These are phyloP conservation scores for Skeletonema marinoi DNA, from an alignment of 108 stramenopile genomes.

Conservation along the genomic window DNA sequence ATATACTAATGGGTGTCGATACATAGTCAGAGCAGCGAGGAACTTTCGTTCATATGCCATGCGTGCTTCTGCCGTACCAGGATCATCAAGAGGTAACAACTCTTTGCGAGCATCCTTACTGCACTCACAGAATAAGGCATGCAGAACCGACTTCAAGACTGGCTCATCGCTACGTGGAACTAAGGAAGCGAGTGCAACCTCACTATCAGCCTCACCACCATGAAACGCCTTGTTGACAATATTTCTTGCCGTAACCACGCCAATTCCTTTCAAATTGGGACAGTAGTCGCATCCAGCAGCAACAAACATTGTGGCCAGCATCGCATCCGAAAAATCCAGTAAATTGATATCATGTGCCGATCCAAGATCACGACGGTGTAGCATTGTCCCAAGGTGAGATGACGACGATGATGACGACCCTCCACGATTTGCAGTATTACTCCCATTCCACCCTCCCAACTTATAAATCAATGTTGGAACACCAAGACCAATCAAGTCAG, in stretches of 20 bases:
- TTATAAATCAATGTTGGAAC: constrained; percentile 84
- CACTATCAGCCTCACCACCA: not conserved
- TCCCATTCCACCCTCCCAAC: constrained; percentile 62
- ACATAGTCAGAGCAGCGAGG: constrained; percentile 83
- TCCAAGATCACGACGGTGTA: constrained; percentile 50
- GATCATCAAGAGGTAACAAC: constrained; percentile 31
- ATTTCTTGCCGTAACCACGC: constrained; percentile 81
- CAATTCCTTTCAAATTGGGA: constrained; percentile 80
- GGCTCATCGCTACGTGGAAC: not conserved
- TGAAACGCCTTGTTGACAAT: constrained; percentile 52
- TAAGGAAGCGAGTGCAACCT: not conserved
- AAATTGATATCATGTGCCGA: constrained; percentile 43
- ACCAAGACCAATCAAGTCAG: constrained; percentile 91
- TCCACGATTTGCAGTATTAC: constrained; percentile 46
- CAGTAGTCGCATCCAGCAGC: constrained; percentile 97
- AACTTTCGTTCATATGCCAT: constrained; percentile 76
- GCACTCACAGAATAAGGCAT: constrained; percentile 39
- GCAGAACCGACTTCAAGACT: constrained; percentile 31
- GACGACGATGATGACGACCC: not conserved
- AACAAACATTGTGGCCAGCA: constrained; percentile 93
- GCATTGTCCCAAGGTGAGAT: constrained; percentile 28
- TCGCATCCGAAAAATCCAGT: constrained; percentile 77
- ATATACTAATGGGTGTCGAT: constrained; percentile 89
- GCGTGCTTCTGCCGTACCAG: constrained; percentile 49
- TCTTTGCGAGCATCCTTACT: constrained; percentile 25